Evolutionary conservation across 2,329 filamentous ascomycete species (phyloP), one percentile per base, ranked within the genome.

Genomic region (Fusarium citri): DNA sequence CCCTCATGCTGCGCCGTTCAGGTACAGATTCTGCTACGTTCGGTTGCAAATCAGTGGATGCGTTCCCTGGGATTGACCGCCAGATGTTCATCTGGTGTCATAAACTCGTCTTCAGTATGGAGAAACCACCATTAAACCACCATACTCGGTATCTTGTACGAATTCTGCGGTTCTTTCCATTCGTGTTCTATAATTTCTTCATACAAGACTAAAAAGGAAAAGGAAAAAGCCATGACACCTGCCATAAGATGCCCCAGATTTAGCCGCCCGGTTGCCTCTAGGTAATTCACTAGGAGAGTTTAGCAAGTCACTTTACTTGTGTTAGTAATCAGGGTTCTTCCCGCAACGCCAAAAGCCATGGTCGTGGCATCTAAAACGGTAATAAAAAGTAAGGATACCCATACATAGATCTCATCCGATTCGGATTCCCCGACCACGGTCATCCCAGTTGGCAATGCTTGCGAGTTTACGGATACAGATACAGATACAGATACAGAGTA

Each of bases 161-260:
- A 25, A 28, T 28, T 56, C 18, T 28, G 30, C 48, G 45, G 45
- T 53, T 51, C 48, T 69, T 58, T 37, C 31, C 28, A 45, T 51
- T 20, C 20, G 22, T 20, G 26, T 41, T 25, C 23, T 53, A 53
- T n/a, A 42, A 25, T 42, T 28, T 53, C 31, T 53, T 48, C 31
- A 66, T 60, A 66, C 34, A 50, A 20, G 28, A 6, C 31, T 34
- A 64, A 59, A 69, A 59, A 69, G 68, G 49, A 63, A 72, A 64
- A 10, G 49, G 3, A 25, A 26, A 20, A 53, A 42, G 42, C 42
- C 40, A 43, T 25, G 23, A 48, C 55, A n/a, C 34, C 34, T 37
- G 34, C 34, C 34, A 37, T 37, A 37, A 37, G 30, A 23, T 10
- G 68, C 68, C 68, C 68, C 68, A 71, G 64, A 68, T 59, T 71